Evolutionary conservation across 2,329 filamentous ascomycete genomes (phyloP), one percentile per base, ranked within the genome.

Genomic region (Verticillium zaregamsianum): DNA sequence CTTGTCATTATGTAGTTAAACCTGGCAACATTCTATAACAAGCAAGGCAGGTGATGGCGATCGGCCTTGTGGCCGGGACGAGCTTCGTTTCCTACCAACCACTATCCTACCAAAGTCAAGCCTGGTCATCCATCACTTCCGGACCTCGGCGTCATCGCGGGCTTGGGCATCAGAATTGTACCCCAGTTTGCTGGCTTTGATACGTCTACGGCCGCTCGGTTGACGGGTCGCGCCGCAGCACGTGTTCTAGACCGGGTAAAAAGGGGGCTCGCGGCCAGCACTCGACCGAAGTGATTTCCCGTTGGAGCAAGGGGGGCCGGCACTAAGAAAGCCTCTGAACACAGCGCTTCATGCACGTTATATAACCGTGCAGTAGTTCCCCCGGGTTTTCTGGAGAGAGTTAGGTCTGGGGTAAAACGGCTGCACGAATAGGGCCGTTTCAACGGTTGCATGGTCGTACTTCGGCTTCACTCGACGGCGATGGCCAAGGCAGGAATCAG

Each of bases 341-440:
- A 12, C 45, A 11, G 3, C 45, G 20, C n/a, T 52, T 14, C 45
- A 52, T 52, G 45, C 45, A 52, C n/a, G 45, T 52, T 52, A 25
- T 52, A 52, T 23, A 52, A 23, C 45, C 45, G 45, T 31, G 57
- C 57, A 49, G 28, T 33, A 57, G 55, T 20, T 20, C 25, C 56
- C 55, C 56, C 56, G 56, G 56, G 37, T 58, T 39, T 40, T 28
- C 56, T 49, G 57, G 23, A 32, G 28, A 15, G 28, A 40, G 37
- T 49, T 58, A 58, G 31, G 49, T 49, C 37, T 58, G 57, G 57
- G 32, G 37, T 39, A 49, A 33, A 49, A 14, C 45, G 39, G 57
- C 57, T 39, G 40, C 37, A 40, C 23, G 57, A 58, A 23, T 58
- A 58, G 57, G 57, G 57, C 57, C 57, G 57, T 58, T 58, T 58